Percentiles rank a stretch among this genome's conserved stretches.
phyloP scores from a whole-genome alignment of 2,329 filamentous ascomycete species.

The Trichoderma sp. region DNA sequence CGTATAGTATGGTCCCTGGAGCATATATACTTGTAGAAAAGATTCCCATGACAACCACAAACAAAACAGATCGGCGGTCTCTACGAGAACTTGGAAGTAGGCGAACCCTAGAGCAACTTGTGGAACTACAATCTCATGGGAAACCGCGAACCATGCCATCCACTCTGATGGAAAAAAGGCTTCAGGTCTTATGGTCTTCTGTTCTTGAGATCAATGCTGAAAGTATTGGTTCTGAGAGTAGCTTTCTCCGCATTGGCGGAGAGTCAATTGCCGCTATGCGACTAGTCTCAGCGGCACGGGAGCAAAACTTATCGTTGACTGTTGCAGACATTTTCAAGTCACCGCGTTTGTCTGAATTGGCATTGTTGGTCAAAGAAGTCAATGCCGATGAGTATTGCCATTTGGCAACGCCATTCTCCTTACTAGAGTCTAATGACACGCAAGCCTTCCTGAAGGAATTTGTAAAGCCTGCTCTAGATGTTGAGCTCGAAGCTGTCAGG shows the following conservation, averaged over 20 bases:
- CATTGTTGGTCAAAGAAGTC: not conserved
- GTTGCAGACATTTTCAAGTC: conserved; percentile 16
- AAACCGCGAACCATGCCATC: not conserved
- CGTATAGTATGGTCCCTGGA: conserved; percentile 12
- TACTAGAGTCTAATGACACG: not conserved
- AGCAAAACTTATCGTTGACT: not conserved
- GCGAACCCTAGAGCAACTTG: conserved; percentile 9
- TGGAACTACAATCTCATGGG: not conserved
- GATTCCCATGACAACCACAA: conserved; percentile 15
- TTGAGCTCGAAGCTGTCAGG: not conserved
- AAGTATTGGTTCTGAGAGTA: not conserved
- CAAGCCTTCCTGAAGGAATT: conserved; percentile 4
- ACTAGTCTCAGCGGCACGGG: conserved; percentile 4
- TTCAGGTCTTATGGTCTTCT: not conserved
- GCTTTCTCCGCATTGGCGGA: conserved; percentile 8
- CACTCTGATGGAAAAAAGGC: not conserved
- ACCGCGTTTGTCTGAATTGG: conserved; percentile 14
- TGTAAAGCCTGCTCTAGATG: not conserved
- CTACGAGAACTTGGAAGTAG: conserved; percentile 3
- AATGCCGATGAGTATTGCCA: not conserved
- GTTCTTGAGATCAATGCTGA: not conserved
- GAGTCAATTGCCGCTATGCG: conserved; percentile 19
- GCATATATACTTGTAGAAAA: conserved; percentile 6
- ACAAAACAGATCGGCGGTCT: conserved; percentile 8
- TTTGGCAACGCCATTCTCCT: not conserved